Evolutionary conservation across 306 rosid genomes (phyloP), one percentile per base, ranked within the genome.

Genomic region (Medicago lupulina): DNA sequence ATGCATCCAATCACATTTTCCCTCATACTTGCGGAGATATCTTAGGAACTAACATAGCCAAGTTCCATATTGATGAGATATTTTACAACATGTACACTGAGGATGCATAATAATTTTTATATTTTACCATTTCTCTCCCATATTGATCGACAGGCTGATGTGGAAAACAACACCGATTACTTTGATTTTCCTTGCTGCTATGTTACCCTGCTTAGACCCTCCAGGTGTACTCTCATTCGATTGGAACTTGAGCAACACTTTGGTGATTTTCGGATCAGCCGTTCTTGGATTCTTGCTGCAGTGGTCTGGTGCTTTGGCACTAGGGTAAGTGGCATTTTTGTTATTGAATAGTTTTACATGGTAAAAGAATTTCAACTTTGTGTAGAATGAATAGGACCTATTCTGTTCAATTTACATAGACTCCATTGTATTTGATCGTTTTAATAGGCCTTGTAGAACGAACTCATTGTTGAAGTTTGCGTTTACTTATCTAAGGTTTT

Each of bases 231-330:
- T 88, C 25, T 80, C 93, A 70, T 92, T 89, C 40, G 75, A 88
- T 76, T 92, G 93, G 97, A 86, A 81, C 85, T 79, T 86, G 31
- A 50, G 71, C 60, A 92, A 84, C 83, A 88, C 93, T 21, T 38
- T 69, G 49, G 92, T 90, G 16, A 90, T 92, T 83, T 81, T 92
- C 5, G 75, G 69, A 25, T 92, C 97, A 6, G 97, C 97, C 39
- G 67, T 92, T 68, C 93, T 92, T 21, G 96, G 97, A 19, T 92
- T 92, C 87, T 86, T 92, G 85, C 97, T 92, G 81, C 96, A 92
- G 79, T 90, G 96, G 97, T 92, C 97, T 15, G 96, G 97, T 51
- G 97, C 97, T 53, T 86, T 92, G 41, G 96, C 97, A 17, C 88
- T 90, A 19, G 97, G 97, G 96, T 92, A 85, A 44, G 93, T 80